Evolutionary conservation across 2,329 filamentous ascomycete genomes (phyloP).

Genomic region (Hypomyces perniciosus): DNA sequence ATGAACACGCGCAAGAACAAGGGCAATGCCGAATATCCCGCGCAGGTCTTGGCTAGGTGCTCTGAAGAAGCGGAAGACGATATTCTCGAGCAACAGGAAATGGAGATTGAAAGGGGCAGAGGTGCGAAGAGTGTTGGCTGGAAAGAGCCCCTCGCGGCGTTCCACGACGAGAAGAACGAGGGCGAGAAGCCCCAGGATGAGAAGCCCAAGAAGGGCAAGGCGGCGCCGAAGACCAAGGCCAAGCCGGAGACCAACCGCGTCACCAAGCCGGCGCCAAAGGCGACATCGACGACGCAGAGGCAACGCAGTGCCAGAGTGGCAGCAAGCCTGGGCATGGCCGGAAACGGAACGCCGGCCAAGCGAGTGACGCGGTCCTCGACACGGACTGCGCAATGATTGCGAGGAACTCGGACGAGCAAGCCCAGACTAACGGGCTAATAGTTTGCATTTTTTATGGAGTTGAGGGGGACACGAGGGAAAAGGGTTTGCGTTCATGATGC

Average conservation of each 20-base stretch:
- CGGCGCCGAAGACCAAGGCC: conserved; percentile 19
- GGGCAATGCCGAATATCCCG: conserved; percentile 30
- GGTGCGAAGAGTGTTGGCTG: conserved; percentile 28
- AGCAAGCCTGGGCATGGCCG: conserved; percentile 27
- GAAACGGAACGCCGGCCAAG: conserved; percentile 31
- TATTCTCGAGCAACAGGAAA: conserved; percentile 15
- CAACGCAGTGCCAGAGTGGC: conserved; percentile 25
- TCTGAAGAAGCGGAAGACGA: conserved; percentile 20
- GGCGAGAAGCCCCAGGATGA: conserved; percentile 19
- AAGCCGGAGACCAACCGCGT: conserved; percentile 23
- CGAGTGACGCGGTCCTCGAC: conserved; percentile 26
- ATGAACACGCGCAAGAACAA: conserved; percentile 31
- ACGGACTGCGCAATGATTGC: conserved; percentile 18
- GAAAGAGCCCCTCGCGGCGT: conserved; percentile 27
- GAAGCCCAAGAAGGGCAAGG: conserved; percentile 21
- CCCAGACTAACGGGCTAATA: background rate
- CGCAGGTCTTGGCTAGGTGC: conserved; percentile 28
- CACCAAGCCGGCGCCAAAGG: conserved; percentile 22
- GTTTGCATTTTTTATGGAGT: conserved; percentile 6
- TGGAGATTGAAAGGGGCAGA: conserved; percentile 12
- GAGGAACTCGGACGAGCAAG: background rate
- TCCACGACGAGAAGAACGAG: conserved; percentile 20
- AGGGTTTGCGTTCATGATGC: background rate
- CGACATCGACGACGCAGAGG: conserved; percentile 16
- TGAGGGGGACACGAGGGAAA: background rate